Percentiles rank a stretch among this genome's conserved stretches.
phyloP scores from a whole-genome alignment of 2,329 filamentous ascomycete species.

The Cladosporium sphaerospermum region DNA sequence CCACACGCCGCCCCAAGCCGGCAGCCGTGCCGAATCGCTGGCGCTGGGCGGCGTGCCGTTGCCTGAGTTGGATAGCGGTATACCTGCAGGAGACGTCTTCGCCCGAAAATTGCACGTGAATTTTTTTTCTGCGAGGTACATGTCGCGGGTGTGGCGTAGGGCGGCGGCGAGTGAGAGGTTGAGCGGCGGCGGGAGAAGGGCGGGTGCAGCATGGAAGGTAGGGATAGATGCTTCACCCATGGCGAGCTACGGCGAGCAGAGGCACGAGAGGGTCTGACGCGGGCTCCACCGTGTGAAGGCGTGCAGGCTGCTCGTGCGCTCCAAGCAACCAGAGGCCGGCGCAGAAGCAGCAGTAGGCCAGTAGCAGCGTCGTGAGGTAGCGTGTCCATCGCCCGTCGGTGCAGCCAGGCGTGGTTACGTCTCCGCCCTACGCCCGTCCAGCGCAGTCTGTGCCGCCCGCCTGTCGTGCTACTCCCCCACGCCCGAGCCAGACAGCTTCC shows the following conservation, averaged over 20 bases:
- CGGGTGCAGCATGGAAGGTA: too few relatives aligned
- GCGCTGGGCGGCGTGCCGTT: neutral
- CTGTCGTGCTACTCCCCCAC: neutral
- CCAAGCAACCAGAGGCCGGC: too few relatives aligned
- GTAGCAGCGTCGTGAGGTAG: neutral
- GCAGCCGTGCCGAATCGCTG: conserved; percentile 1
- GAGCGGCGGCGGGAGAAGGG: too few relatives aligned
- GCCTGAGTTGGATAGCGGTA: neutral
- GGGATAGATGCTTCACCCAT: too few relatives aligned
- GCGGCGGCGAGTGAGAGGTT: too few relatives aligned
- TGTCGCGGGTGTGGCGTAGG: neutral
- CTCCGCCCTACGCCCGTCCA: neutral
- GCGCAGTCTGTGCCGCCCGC: neutral
- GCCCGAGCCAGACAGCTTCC: neutral
- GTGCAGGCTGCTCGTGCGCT: neutral
- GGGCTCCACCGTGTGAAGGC: too few relatives aligned
- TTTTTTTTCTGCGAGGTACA: neutral
- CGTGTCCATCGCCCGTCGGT: neutral
- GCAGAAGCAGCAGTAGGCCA: neutral
- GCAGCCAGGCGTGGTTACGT: neutral
- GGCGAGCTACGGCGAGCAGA: too few relatives aligned
- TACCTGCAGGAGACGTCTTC: neutral
- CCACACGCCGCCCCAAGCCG: neutral
- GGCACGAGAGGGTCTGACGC: too few relatives aligned
- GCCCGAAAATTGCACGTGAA: neutral